These are phyloP conservation scores for Pseudohyphozyma bogoriensis DNA, from an alignment of 768 basidiomycete genomes.

Conservation along the genomic window DNA sequence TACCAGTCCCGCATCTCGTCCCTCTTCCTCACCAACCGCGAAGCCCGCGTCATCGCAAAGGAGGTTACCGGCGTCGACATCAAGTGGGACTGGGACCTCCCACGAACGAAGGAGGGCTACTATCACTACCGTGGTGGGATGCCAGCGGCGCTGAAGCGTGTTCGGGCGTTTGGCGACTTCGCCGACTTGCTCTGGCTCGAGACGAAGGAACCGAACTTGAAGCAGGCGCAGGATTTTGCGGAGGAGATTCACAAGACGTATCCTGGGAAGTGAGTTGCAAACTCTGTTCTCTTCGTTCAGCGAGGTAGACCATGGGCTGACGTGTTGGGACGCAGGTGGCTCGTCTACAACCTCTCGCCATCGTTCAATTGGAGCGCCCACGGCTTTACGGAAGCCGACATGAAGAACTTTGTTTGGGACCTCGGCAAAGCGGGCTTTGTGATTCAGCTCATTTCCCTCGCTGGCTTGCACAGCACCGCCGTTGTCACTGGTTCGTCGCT, in stretches of 20 bases:
- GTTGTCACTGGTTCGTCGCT: conserved; percentile 54
- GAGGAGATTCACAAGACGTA: conserved; percentile 58
- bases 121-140: conserved; percentile 77
- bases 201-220: conserved; percentile 75
- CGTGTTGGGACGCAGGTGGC: conserved; percentile 49
- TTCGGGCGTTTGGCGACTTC: conserved; percentile 68
- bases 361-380: conserved; percentile 86
- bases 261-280: conserved; percentile 54
- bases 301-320: background rate
- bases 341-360: conserved; percentile 88
- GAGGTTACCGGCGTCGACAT: conserved; percentile 61
- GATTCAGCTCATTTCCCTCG: conserved; percentile 77
- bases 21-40: conserved; percentile 48
- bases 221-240: conserved; percentile 68
- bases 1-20: conserved; percentile 49
- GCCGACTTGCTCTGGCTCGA: conserved; percentile 88
- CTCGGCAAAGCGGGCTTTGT: conserved; percentile 81
- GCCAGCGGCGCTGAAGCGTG: conserved; percentile 68
- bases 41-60: conserved; percentile 61
- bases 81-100: conserved; percentile 71
- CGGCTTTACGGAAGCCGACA: conserved; percentile 55
- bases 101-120: conserved; percentile 82
- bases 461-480: conserved; percentile 78
- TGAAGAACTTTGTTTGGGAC: conserved; percentile 83
- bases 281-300: background rate